Evolutionary conservation across 73 alveolate genomes (phyloP), one percentile per base, ranked within the genome.

Genomic region (Paramecium sonneborni): DNA sequence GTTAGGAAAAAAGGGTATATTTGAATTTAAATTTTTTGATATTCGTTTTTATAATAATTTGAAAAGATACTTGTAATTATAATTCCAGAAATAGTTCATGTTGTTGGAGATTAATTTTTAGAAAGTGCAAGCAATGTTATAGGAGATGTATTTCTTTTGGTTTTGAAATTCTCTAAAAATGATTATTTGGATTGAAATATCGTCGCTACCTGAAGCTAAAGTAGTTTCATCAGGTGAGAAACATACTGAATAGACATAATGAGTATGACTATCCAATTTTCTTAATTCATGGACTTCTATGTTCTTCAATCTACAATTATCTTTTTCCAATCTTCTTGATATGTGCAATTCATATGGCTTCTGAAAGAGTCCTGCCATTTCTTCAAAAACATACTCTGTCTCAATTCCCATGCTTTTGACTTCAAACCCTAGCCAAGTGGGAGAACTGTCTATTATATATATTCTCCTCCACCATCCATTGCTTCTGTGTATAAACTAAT

Each of bases 121-220:
- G 99, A 99, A 4, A 93, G 95, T 39, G 99, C 99, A 12, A 98
- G 98, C 94, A 98, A 98, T 88, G 98, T 98, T 94, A 98, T 98
- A 15, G 99, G 99, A 32, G 99, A 96, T 85, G 99, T 99, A 10
- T 98, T 98, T 95, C 94, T 98, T 14, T 88, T 97, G 44, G 99
- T 96, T 7, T 97, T 98, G 98, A 95, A 95, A 93, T 96, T 92
- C 58, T 88, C 76, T 48, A 92, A 93, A 35, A n/a, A 93, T 38
- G 95, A 93, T 95, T 85, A 55, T 30, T 24, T n/a, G n/a, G n/a
- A n/a, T n/a, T n/a, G n/a, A n/a, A n/a, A n/a, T n/a, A n/a, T n/a
- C n/a, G n/a, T n/a, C n/a, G n/a, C n/a, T n/a, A n/a, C n/a, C n/a
- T n/a, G n/a, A n/a, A n/a, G n/a, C n/a, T n/a, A n/a, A n/a, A n/a